Percentiles rank a stretch among this genome's conserved stretches.
These are phyloP conservation scores for Neurospora hispaniola DNA, from an alignment of 495 filamentous ascomycete genomes.

Conservation along the genomic window DNA sequence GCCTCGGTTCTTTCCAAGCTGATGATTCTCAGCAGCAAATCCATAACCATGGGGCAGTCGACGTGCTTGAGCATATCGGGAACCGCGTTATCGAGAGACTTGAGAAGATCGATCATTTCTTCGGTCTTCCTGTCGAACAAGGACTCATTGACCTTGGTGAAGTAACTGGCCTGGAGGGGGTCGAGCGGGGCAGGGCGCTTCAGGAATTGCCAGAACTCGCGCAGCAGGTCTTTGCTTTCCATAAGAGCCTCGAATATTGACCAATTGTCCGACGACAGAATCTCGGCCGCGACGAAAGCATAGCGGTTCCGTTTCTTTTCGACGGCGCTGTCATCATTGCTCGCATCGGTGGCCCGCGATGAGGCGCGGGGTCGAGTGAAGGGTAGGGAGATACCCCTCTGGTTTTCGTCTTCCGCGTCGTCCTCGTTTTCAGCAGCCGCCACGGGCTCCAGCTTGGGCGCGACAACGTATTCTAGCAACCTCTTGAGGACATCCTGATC, in stretches of 20 bases:
- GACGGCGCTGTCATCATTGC: conserved; percentile 48
- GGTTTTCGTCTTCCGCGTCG: conserved; percentile 41
- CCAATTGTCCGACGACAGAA: conserved; percentile 93
- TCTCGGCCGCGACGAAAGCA: conserved; percentile 83
- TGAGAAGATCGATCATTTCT: conserved; percentile 86
- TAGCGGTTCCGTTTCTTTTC: conserved; percentile 88
- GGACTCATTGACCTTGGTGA: conserved; percentile 96
- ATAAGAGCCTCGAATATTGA: conserved; percentile 88
- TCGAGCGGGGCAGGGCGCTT: conserved; percentile 72
- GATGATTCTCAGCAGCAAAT: conserved; percentile 92
- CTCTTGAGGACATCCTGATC: conserved; percentile 78
- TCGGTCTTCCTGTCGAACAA: conserved; percentile 95
- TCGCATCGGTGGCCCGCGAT: conserved; percentile 27
- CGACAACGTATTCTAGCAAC: conserved; percentile 84
- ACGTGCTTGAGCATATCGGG: conserved; percentile 84
- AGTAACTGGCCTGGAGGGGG: conserved; percentile 88
- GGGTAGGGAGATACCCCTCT: conserved; percentile 37
- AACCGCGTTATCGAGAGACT: conserved; percentile 69
- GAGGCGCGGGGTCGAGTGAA: conserved; percentile 34
- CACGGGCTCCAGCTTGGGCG: conserved; percentile 53
- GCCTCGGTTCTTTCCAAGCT: conserved; percentile 89
- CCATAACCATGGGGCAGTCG: conserved; percentile 98
- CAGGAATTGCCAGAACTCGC: conserved; percentile 84
- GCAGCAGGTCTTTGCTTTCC: conserved; percentile 65
- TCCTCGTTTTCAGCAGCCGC: conserved; percentile 52